Evolutionary conservation across 1,139 yeast genomes (phyloP), one percentile per base, ranked within the genome.

Genomic region (Debaryomycetaceae sp.): DNA sequence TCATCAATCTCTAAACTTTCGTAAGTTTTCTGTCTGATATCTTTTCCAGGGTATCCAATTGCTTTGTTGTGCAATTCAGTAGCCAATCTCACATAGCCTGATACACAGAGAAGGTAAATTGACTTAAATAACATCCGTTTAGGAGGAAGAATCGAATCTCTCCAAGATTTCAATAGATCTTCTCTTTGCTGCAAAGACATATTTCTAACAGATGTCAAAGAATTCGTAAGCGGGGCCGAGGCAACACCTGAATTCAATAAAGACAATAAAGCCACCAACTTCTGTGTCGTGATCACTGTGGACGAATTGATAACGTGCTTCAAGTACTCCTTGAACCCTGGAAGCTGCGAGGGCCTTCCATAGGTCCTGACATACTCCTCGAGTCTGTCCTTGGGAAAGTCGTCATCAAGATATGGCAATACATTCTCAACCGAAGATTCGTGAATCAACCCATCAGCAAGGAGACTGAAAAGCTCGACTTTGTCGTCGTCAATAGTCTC

Each of bases 391-490:
- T 47, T 46, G 4, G 72, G 66, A 42, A 71, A 64, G 13, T 50
- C 50, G 5, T 56, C 54, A 36, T 58, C 59, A 35, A 72, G 54
- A 38, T 53, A 57, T 2, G 69, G 66, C 41, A 50, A 59, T 20
- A 72, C 52, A 14, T 48, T 47, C 1, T 65, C 68, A 4, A 70
- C 65, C 2, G 65, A 50, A 1, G 68, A 58, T 30, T 68, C 72
- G 45, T 65, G 70, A 42, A 71, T 45, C 6, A 72, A 46, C 4
- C 70, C 75, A 55, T 74, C 78, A 3, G 70, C 59, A 36, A 74
- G 53, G 14, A 49, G 43, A 24, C 60, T 37, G 38, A 68, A 53
- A 7, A 59, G 49, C 23, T 66, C 68, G 24, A 68, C 41, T 42
- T 69, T 68, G n/a, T 51, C 50, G 36, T 57, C 62, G 24, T 59